Evolutionary conservation across 2,329 filamentous ascomycete genomes (phyloP), one percentile per base, ranked within the genome.

Genomic region (Sarocladiaceae sp.): DNA sequence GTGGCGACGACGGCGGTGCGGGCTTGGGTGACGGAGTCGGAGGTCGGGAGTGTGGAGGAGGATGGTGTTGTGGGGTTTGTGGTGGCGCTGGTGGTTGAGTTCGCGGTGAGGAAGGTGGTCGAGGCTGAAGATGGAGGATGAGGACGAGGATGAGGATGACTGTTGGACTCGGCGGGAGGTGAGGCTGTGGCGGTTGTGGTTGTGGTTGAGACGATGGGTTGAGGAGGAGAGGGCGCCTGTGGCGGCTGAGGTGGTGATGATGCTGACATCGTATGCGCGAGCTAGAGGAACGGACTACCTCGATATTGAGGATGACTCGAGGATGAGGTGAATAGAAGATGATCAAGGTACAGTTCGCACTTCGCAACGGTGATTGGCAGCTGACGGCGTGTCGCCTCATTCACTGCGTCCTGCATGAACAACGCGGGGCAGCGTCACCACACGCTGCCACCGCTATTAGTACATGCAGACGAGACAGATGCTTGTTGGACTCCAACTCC

Each of bases 1-100:
- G 74, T 76, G 18, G 79, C 80, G 26, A 81, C 68, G 43, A 83
- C 68, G 7, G 76, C 78, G 23, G 67, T 61, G 50, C 79, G 77
- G 31, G 80, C 78, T 56, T 80, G 73, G 40, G 69, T 61, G 16
- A 80, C 68, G 55, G 73, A 68, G 43, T 66, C 60, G 37, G 63
- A 55, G 3, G 68, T 63, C 2, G 68, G 68, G 10, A 70, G 63
- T 40, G 61, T 64, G 3, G 62, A 58, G 40, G 40, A 43, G 18
- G 40, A 42, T 63, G 60, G 11, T 61, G 58, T 6, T 50, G 50
- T 9, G 50, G 47, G 1, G 50, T 26, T 44, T 53, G 34, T 45
- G 46, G 34, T 45, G 45, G 26, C 12, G 42, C 29, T 20, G 50
- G 19, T 40, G 33, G 27, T n/a, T n/a, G 42, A 15, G 47, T 49